Percentiles rank a stretch among this genome's conserved stretches.
These are phyloP conservation scores for Epichloe gansuensis DNA, from an alignment of 2,329 filamentous ascomycete genomes.

Conservation along the genomic window DNA sequence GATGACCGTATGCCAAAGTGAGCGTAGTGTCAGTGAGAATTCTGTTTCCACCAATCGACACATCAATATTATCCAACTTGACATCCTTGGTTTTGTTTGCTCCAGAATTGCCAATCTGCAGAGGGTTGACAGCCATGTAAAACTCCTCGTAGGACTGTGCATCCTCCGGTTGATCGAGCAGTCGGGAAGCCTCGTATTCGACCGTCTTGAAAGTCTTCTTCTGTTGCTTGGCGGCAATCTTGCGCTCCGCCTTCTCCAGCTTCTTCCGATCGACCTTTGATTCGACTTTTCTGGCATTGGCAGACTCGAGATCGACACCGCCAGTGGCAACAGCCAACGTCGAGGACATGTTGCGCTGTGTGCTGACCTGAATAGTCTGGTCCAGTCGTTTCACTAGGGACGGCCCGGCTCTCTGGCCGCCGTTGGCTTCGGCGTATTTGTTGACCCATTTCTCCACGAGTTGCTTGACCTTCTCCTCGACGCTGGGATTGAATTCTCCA, in stretches of 20 bases:
- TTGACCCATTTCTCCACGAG: slow-evolving; percentile 85
- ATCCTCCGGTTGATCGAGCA: slow-evolving; percentile 72
- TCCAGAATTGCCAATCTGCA: slow-evolving; percentile 65
- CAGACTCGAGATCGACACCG: slow-evolving; percentile 84
- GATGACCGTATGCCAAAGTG: slow-evolving; percentile 80
- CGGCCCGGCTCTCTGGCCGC: slow-evolving; percentile 57
- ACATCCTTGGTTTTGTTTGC: slow-evolving; percentile 94
- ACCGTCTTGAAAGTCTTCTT: slow-evolving; percentile 98
- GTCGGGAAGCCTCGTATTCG: slow-evolving; percentile 86
- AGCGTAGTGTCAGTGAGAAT: slow-evolving; percentile 86
- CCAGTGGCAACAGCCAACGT: slow-evolving; percentile 79
- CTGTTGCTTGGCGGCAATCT: slow-evolving; percentile 96
- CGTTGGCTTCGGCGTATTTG: slow-evolving; percentile 64
- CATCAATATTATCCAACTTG: slow-evolving; percentile 92
- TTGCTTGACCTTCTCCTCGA: slow-evolving; percentile 66
- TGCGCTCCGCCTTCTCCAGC: slow-evolving; percentile 94
- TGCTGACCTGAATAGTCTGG: slow-evolving; percentile 87
- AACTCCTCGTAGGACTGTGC: slow-evolving; percentile 96
- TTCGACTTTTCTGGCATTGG: slow-evolving; percentile 86
- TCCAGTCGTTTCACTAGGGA: slow-evolving; percentile 76
- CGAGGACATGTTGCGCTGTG: slow-evolving; percentile 90
- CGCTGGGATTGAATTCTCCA: slow-evolving; percentile 59
- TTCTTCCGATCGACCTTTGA: slow-evolving; percentile 98
- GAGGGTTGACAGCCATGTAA: slow-evolving; percentile 97
- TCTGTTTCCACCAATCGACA: slow-evolving; percentile 77